Evolutionary conservation across 257 asterid species (phyloP).

Genomic region (Solanum corneliomulleri): DNA sequence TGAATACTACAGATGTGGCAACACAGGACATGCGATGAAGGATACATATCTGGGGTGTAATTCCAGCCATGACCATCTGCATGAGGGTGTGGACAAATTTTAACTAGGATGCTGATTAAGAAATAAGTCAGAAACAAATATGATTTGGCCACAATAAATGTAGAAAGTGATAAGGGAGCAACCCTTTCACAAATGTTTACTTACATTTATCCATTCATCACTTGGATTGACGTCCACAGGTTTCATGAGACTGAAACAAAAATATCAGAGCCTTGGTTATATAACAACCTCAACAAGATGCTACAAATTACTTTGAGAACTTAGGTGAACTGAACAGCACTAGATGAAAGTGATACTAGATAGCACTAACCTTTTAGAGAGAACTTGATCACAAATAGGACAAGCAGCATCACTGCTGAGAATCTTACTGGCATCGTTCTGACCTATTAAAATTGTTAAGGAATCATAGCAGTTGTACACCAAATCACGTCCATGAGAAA

Average conservation of each 20-base stretch:
- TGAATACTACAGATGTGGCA: neutral
- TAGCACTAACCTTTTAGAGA: constrained; percentile 66
- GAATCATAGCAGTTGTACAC: constrained; percentile 14
- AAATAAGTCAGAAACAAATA: neutral
- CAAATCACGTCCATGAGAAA: neutral
- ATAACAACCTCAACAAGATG: neutral
- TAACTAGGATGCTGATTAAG: neutral
- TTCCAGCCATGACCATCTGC: constrained; percentile 88
- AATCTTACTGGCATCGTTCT: constrained; percentile 84
- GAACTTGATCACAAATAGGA: constrained; percentile 97
- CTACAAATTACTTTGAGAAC: neutral
- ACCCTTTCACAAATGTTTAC: constrained; percentile 11
- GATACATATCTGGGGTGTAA: constrained; percentile 91
- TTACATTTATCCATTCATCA: constrained; percentile 93
- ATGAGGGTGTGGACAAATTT: constrained; percentile 13
- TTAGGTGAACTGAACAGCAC: neutral
- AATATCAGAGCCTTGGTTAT: neutral
- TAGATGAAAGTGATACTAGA: neutral
- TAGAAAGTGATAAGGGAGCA: neutral
- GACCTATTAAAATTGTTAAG: constrained; percentile 55
- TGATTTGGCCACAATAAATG: neutral
- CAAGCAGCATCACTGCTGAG: constrained; percentile 84
- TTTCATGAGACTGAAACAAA: constrained; percentile 74
- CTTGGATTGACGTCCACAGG: constrained; percentile 78
- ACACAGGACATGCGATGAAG: constrained; percentile 6